Conservation (phyloP, 345 rosid species). For the Bruguiera parviflora region DNA sequence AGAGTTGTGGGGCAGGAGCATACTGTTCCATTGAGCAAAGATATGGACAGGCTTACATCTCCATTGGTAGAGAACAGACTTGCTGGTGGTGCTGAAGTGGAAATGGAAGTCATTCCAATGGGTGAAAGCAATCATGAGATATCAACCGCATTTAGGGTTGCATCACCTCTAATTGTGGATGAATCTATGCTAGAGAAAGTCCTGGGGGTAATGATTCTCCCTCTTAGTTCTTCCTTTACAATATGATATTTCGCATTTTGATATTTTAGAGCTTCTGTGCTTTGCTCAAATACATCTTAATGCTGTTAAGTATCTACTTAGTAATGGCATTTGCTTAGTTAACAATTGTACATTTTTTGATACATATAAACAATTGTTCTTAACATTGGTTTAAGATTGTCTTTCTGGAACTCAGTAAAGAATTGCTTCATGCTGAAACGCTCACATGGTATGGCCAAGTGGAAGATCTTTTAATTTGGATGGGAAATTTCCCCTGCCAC, state of each 20-base stretch:
- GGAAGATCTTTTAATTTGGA: not conserved
- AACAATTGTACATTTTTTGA: too few species aligned
- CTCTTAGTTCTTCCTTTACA: not conserved
- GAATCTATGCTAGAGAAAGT: conserved; percentile 89
- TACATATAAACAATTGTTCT: too few species aligned
- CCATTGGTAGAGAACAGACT: conserved; percentile 78
- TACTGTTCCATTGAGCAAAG: conserved; percentile 64
- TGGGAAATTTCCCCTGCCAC: too few species aligned
- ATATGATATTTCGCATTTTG: not conserved
- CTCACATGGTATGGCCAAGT: not conserved
- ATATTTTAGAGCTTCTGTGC: not conserved
- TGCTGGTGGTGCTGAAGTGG: conserved; percentile 91
- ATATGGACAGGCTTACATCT: conserved; percentile 66
- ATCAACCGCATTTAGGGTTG: conserved; percentile 56
- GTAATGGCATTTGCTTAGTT: not conserved
- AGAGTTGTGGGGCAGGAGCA: conserved; percentile 87
- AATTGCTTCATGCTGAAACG: not conserved
- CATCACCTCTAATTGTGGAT: conserved; percentile 76
- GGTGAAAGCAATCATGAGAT: conserved; percentile 77
- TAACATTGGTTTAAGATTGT: not conserved
- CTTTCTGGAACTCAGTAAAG: not conserved
- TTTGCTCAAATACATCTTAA: not conserved
- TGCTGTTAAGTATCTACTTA: not conserved
- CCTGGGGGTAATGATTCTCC: conserved; percentile 64
- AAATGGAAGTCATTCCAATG: conserved; percentile 97